Evolutionary conservation across 2,329 filamentous ascomycete species (phyloP).

Genomic region (Beauveria pseudobassiana): DNA sequence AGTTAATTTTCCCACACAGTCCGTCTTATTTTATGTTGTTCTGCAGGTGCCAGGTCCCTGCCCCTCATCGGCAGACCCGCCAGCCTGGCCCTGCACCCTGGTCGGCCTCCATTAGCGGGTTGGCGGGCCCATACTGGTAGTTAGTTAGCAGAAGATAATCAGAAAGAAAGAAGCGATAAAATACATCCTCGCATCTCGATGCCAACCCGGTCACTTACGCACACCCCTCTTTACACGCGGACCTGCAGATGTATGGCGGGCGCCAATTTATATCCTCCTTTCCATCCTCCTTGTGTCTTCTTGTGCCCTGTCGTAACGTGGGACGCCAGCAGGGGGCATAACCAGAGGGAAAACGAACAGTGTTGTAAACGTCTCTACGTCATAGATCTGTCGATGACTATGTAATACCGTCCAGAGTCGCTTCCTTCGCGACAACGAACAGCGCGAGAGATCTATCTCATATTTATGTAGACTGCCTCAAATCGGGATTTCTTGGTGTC

Average conservation of each 20-base stretch:
- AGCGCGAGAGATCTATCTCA: not conserved
- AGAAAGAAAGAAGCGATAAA: no score
- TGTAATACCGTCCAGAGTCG: not conserved
- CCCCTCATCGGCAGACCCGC: not conserved
- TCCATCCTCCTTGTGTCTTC: not conserved
- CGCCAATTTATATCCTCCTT: not conserved
- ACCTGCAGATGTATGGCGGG: not conserved
- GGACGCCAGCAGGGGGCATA: not conserved
- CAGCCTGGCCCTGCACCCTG: not conserved
- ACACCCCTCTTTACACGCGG: not conserved
- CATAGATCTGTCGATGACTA: not conserved
- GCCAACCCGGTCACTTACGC: not conserved
- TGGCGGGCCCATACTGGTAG: no score
- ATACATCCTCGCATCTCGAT: not conserved
- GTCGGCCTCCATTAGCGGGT: no score
- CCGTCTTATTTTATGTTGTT: no score
- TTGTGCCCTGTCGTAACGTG: not conserved
- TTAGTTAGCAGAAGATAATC: no score
- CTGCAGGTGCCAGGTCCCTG: not conserved
- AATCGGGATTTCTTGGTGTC: not conserved
- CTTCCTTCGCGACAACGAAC: no score
- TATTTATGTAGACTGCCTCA: not conserved
- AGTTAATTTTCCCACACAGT: no score
- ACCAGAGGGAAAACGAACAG: not conserved
- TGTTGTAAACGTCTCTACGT: not conserved